phyloP scores from a whole-genome alignment of 2,329 filamentous ascomycete species.

The Phialemoniopsis sp. region DNA sequence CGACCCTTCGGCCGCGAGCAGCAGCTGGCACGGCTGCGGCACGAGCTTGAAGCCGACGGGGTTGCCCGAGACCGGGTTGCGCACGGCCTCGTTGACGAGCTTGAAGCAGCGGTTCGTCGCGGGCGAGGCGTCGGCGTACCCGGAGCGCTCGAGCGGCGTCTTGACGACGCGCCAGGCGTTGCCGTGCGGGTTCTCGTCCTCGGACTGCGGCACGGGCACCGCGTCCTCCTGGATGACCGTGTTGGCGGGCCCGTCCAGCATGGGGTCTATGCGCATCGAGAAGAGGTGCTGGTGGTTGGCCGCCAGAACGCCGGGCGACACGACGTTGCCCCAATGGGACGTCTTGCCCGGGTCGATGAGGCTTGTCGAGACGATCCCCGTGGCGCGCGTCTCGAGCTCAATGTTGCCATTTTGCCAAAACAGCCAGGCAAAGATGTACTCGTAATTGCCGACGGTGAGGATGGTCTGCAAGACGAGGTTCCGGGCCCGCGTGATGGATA shows the following conservation, averaged over 20 bases:
- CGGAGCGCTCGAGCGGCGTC: slow-evolving; percentile 30
- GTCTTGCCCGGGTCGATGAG: slow-evolving; percentile 19
- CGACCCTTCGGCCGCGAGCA: slow-evolving; percentile 47
- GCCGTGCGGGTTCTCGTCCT: no score
- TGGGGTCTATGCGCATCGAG: slow-evolving; percentile 44
- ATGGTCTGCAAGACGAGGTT: slow-evolving; percentile 68
- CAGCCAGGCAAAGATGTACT: slow-evolving; percentile 32
- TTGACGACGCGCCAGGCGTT: no score
- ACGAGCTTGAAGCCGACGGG: slow-evolving; percentile 46
- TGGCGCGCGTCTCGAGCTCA: slow-evolving; percentile 25
- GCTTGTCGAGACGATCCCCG: slow-evolving; percentile 53
- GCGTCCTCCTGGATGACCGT: neutral
- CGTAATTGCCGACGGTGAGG: slow-evolving; percentile 54
- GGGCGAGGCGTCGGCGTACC: slow-evolving; percentile 51
- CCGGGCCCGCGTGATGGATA: slow-evolving; percentile 65
- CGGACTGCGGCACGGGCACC: no score
- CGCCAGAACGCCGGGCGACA: slow-evolving; percentile 45
- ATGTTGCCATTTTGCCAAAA: slow-evolving; percentile 51
- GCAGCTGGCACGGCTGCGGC: slow-evolving; percentile 48
- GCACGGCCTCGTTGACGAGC: slow-evolving; percentile 44
- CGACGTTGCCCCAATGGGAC: slow-evolving; percentile 41
- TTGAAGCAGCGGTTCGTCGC: slow-evolving; percentile 33
- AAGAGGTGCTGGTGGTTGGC: slow-evolving; percentile 57
- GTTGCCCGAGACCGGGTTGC: slow-evolving; percentile 43
- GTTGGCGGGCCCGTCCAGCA: slow-evolving; percentile 38